phyloP scores from a whole-genome alignment of 306 rosid genomes.

The Lotus japonicus region DNA sequence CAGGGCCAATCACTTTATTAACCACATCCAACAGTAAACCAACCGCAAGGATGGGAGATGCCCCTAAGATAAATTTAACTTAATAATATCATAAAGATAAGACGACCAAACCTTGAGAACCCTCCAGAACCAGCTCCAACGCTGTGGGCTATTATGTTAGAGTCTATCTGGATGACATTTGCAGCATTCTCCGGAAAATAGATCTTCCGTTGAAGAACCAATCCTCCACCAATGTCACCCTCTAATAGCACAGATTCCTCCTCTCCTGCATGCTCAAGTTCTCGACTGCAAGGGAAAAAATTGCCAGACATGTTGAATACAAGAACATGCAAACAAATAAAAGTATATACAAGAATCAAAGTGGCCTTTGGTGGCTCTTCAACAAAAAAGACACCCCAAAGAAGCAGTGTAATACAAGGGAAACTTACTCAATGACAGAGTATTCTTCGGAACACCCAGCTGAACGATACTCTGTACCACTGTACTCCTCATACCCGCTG shows the following conservation, averaged over 20 bases:
- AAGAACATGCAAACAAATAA: background rate
- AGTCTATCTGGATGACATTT: slow-evolving; percentile 48
- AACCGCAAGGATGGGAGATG: no score
- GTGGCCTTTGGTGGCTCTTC: background rate
- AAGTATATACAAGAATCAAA: background rate
- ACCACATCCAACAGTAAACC: no score
- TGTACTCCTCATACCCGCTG: slow-evolving; percentile 86
- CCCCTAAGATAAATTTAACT: background rate
- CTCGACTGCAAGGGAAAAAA: slow-evolving; percentile 45
- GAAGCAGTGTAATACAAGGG: background rate
- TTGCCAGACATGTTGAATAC: background rate
- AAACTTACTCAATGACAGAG: slow-evolving; percentile 57
- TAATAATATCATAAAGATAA: background rate
- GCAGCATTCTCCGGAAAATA: slow-evolving; percentile 45
- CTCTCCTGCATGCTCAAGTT: slow-evolving; percentile 63
- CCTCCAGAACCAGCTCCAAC: slow-evolving; percentile 99
- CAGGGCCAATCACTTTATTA: no score
- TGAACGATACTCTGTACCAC: slow-evolving; percentile 83
- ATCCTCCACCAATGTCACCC: slow-evolving; percentile 90
- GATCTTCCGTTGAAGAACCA: slow-evolving; percentile 62
- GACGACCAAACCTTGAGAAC: slow-evolving; percentile 70
- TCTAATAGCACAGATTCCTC: slow-evolving; percentile 61
- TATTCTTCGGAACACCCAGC: slow-evolving; percentile 96
- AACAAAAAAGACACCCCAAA: background rate
- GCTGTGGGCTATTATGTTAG: slow-evolving; percentile 62